Base-by-base conservation (phyloP, 2,329 filamentous ascomycete species). In the Cladorrhinum sp. region DNA sequence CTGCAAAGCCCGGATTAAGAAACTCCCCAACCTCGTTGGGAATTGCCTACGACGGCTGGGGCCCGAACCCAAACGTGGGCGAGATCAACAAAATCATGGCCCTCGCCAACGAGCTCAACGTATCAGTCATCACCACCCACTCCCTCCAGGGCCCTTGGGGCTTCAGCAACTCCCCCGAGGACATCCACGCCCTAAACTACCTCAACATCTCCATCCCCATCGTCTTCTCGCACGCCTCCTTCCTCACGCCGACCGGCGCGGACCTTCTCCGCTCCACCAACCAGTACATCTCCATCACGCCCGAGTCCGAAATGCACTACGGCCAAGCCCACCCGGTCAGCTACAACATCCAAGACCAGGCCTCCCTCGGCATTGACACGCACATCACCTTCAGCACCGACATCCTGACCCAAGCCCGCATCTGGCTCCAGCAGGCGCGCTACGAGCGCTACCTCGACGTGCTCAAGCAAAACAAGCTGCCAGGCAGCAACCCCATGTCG, bases 291-390 rank as follows among this genome's bases (percentile, higher is more conserved):
- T 82, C 81, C 55, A 82, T 82, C 60, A 85, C 84, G 0, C 81
- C 82, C 1, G 84, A 86, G 66, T 83, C 80, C 0, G 83, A 86
- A 65, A 79, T 83, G 75, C 81, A 84, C 67, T 85, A 79, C 69
- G 83, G 83, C n/a, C 81, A 83, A 65, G 74, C 71, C 0, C 80
- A 85, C 60, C 74, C 75, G 1, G 67, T 70, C 38, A 75, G 72
- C 18, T 74, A 79, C 57, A 67, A 74, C 8, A 72, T 79, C 25
- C 76, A 76, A 25, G 82, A 85, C 65, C 81, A 85, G 62, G 77
- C 76, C 1, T 70, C 80, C 1, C 74, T 85, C 0, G 82, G 83
- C 2, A 73, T 85, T 9, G 82, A 85, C 66, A 84, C 80, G 0
- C 79, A 83, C 65, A 79, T 81, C 62, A 79, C 80, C 9, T 84